These are phyloP conservation scores for Fallopia convolvulus DNA, from an alignment of 148 eudicot genomes.

Conservation along the genomic window DNA sequence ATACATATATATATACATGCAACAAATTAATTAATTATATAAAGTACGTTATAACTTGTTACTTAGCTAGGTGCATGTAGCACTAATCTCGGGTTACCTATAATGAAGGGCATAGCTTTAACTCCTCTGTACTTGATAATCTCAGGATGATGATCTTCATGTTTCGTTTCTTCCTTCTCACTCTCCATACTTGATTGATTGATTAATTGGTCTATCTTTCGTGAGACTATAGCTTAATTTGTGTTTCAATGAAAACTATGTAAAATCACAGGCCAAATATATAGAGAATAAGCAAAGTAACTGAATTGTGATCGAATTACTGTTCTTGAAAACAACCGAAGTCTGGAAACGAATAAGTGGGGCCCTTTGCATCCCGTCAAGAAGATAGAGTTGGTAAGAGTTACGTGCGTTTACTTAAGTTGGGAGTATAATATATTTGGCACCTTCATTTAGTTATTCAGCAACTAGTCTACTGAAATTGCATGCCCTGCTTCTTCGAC, in stretches of 20 bases:
- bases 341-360: background rate
- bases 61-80: no score
- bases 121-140: slow-evolving; percentile 42
- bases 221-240: background rate
- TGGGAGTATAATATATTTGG: background rate
- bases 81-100: slow-evolving; percentile 22
- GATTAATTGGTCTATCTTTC: background rate
- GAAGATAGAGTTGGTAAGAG: background rate
- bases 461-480: no score
- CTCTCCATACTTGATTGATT: background rate
- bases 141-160: background rate
- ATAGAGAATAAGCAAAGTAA: background rate
- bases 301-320: background rate
- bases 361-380: background rate
- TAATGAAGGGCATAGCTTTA: slow-evolving; percentile 59
- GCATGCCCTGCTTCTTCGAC: no score
- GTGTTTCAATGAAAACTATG: background rate
- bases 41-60: no score
- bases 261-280: background rate
- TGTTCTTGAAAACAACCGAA: background rate
- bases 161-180: background rate
- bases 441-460: no score
- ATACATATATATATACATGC: no score
- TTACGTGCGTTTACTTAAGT: background rate
- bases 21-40: background rate